Evolutionary conservation across 176 grass and related monocot genomes (phyloP).

Genomic region (Triticum urartu): DNA sequence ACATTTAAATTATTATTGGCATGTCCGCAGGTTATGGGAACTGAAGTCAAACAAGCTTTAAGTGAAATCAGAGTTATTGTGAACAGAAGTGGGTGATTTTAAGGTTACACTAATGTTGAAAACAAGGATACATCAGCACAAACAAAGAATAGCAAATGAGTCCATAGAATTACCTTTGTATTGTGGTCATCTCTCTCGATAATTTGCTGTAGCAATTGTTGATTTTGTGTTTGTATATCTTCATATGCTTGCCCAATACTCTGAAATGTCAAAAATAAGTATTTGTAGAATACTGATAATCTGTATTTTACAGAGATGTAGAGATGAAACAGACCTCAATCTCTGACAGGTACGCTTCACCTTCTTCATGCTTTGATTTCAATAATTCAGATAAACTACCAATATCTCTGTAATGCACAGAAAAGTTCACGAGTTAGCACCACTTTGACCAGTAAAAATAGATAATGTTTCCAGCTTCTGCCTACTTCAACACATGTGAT

Average conservation of each 20-base stretch:
- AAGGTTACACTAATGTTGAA: not conserved
- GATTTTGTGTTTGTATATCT: constrained; percentile 92
- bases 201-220: constrained; percentile 90
- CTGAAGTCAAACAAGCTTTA: not conserved
- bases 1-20: not conserved
- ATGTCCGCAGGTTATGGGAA: not conserved
- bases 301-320: constrained; percentile 17
- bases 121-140: not conserved
- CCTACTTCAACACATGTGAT: not conserved
- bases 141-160: constrained; percentile 14
- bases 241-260: constrained; percentile 89
- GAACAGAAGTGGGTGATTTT: not conserved
- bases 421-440: constrained; percentile 3
- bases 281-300: not conserved
- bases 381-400: constrained; percentile 49
- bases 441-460: not conserved
- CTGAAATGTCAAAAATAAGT: constrained; percentile 39
- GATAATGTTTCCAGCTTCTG: not conserved
- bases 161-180: constrained; percentile 65
- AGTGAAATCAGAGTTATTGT: not conserved
- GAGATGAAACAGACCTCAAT: constrained; percentile 67
- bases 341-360: constrained; percentile 67
- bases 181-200: constrained; percentile 97
- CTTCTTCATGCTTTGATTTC: constrained; percentile 89
- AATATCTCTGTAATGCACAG: constrained; percentile 12